Conservation (phyloP, 2,329 filamentous ascomycete species). For the Penicillium nordicum region DNA sequence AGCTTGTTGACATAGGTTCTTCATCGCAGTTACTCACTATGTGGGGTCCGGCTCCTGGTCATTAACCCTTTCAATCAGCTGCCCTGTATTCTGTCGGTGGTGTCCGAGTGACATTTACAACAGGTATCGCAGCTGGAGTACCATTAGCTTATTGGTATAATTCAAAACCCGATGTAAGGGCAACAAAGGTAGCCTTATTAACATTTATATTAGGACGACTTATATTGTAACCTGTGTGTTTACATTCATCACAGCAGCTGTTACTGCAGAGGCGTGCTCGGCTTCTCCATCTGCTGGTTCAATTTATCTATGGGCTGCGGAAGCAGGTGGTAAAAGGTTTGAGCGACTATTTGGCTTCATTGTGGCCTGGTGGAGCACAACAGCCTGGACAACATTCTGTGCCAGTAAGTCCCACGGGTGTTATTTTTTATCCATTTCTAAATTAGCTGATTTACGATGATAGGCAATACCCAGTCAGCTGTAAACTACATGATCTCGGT, state of each 20-base stretch:
- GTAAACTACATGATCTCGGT: slow-evolving; percentile 54
- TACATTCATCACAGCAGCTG: slow-evolving; percentile 59
- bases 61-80: slow-evolving; percentile 36
- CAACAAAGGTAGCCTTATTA: background rate
- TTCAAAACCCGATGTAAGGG: background rate
- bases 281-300: slow-evolving; percentile 57
- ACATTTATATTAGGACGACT: slow-evolving; percentile 46
- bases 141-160: slow-evolving; percentile 53
- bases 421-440: background rate
- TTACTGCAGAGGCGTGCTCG: slow-evolving; percentile 60
- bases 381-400: slow-evolving; percentile 59
- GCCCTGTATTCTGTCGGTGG: slow-evolving; percentile 61
- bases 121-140: slow-evolving; percentile 59
- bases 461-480: slow-evolving; percentile 50
- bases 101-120: slow-evolving; percentile 59
- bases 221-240: slow-evolving; percentile 59
- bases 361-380: slow-evolving; percentile 62
- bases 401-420: slow-evolving; percentile 39
- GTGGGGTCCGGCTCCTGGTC: background rate
- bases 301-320: slow-evolving; percentile 61
- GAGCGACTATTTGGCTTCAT: slow-evolving; percentile 57
- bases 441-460: background rate
- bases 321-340: slow-evolving; percentile 54
- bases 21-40: background rate
- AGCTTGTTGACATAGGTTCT: background rate